phyloP scores from a whole-genome alignment of 163 green algal genomes.

The Volvox carteri region DNA sequence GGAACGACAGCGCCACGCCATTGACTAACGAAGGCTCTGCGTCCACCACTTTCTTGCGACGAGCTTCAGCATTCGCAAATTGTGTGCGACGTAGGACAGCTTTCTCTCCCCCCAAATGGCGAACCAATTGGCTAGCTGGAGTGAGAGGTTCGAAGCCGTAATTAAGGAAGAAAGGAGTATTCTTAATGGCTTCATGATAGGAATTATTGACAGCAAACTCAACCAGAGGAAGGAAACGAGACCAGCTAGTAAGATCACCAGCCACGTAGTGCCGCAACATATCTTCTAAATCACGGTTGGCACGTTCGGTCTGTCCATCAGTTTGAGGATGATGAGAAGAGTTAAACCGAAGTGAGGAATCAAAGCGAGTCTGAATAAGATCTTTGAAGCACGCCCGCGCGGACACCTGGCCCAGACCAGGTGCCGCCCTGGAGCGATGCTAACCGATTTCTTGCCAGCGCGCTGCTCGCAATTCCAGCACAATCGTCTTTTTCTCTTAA shows the following conservation, averaged over 20 bases:
- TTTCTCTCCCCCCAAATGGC: not conserved
- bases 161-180: not conserved
- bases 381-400: too few relatives aligned
- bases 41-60: not conserved
- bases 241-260: conserved; percentile 62
- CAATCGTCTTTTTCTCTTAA: too few relatives aligned
- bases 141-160: not conserved
- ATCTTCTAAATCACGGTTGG: conserved; percentile 66
- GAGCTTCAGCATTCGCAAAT: not conserved
- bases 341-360: conserved; percentile 67
- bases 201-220: conserved; percentile 18
- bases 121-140: not conserved
- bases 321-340: too few relatives aligned
- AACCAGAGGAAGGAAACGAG: not conserved
- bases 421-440: too few relatives aligned
- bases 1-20: too few relatives aligned
- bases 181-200: not conserved
- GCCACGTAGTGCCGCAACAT: conserved; percentile 64
- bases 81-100: not conserved
- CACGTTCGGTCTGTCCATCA: too few relatives aligned
- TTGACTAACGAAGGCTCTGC: not conserved
- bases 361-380: conserved; percentile 54
- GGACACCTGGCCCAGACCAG: too few relatives aligned
- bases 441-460: too few relatives aligned
- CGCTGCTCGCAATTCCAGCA: too few relatives aligned